These are phyloP conservation scores for Dissophora globulifera DNA, from an alignment of 192 early-diverging fungal species.

Conservation along the genomic window DNA sequence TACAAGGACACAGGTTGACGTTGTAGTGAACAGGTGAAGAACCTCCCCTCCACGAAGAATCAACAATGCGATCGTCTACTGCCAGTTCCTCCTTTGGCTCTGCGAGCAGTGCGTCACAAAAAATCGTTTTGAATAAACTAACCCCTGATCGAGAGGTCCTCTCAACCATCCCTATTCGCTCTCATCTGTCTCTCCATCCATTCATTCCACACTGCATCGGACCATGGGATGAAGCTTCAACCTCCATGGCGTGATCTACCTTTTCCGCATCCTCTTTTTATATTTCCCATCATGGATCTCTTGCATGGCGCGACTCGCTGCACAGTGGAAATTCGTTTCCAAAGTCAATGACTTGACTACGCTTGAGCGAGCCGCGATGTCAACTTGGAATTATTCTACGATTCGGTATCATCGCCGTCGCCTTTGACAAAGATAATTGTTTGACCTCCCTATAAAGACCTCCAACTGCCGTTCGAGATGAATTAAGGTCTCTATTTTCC, in stretches of 20 bases:
- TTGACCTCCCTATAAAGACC: constrained; percentile 77
- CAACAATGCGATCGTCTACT: background rate
- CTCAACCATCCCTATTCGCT: background rate
- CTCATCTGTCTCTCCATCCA: background rate
- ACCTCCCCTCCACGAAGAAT: background rate
- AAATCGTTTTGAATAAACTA: too few relatives aligned
- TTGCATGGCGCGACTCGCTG: background rate
- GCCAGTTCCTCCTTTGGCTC: too few relatives aligned
- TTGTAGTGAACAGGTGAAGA: too few relatives aligned
- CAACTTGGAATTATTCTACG: constrained; percentile 68
- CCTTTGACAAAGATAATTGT: constrained; percentile 98
- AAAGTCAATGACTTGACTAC: too few relatives aligned
- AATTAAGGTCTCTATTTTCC: background rate
- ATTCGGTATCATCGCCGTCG: constrained; percentile 77
- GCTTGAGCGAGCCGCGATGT: constrained; percentile 76
- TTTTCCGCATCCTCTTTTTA: constrained; percentile 67
- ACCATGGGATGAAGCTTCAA: constrained; percentile 87
- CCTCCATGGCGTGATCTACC: constrained; percentile 65
- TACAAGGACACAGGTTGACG: too few relatives aligned
- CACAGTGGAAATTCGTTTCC: too few relatives aligned
- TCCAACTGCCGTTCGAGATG: constrained; percentile 78
- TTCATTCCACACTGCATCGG: background rate
- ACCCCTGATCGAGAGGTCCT: too few relatives aligned
- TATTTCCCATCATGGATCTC: constrained; percentile 81
- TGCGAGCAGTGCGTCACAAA: too few relatives aligned